phyloP scores from a whole-genome alignment of 495 filamentous ascomycete genomes.

The Trichoderma asperelloides region DNA sequence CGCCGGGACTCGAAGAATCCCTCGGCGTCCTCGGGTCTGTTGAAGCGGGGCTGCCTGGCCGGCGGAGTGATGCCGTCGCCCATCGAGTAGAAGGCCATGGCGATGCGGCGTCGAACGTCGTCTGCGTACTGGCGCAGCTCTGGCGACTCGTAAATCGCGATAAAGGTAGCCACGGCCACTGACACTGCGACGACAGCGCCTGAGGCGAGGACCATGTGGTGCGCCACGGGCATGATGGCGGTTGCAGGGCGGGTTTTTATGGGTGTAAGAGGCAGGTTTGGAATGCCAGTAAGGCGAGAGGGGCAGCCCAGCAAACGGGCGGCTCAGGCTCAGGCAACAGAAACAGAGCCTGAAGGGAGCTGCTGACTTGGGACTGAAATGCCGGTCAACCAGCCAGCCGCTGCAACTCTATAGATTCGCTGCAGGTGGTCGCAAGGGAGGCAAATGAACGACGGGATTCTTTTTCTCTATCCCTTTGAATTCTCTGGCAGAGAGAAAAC shows the following conservation, averaged over 20 bases:
- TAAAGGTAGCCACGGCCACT: slow-evolving; percentile 68
- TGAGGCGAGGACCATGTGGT: slow-evolving; percentile 41
- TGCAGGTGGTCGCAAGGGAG: background rate
- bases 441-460: background rate
- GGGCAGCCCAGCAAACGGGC: background rate
- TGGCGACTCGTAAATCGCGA: slow-evolving; percentile 78
- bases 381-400: background rate
- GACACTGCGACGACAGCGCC: slow-evolving; percentile 70
- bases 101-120: slow-evolving; percentile 68
- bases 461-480: too few relatives aligned
- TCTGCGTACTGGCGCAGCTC: slow-evolving; percentile 70
- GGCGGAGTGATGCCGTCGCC: slow-evolving; percentile 63
- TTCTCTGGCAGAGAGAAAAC: background rate
- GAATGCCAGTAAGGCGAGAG: background rate
- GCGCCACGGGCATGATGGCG: slow-evolving; percentile 34
- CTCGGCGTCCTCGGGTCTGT: slow-evolving; percentile 49
- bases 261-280: background rate
- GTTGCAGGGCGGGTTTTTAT: background rate
- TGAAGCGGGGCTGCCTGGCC: slow-evolving; percentile 41
- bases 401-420: background rate
- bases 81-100: slow-evolving; percentile 64
- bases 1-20: slow-evolving; percentile 41
- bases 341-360: background rate
- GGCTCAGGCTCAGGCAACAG: background rate
- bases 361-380: background rate